Evolutionary conservation across 805 yeast species (phyloP).

Genomic region (Candida dendrica): DNA sequence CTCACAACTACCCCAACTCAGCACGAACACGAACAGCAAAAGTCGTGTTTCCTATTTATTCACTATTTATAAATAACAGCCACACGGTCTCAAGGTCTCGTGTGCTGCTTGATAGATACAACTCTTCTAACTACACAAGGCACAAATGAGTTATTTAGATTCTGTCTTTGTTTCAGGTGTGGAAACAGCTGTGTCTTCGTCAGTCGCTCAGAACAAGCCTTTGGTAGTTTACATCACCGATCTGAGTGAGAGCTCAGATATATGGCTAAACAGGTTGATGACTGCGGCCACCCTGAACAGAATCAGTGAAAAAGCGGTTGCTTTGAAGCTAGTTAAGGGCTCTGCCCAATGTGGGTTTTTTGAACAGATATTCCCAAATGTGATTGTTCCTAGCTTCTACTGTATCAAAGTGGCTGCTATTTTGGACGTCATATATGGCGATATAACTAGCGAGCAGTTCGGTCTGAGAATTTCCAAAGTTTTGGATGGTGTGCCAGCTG

Average conservation of each 20-base stretch:
- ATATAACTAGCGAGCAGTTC: constrained; percentile 21
- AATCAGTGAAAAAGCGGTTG: constrained; percentile 26
- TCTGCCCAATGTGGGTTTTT: constrained; percentile 41
- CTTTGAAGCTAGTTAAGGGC: constrained; percentile 32
- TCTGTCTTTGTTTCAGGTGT: constrained; percentile 22
- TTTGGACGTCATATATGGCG: constrained; percentile 34
- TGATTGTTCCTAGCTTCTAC: constrained; percentile 48
- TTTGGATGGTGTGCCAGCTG: constrained; percentile 5
- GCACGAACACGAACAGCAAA: not conserved
- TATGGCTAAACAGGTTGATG: constrained; percentile 16
- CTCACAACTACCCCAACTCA: not conserved
- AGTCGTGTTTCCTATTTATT: not conserved
- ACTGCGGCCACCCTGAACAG: constrained; percentile 9
- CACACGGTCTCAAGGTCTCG: too few relatives aligned
- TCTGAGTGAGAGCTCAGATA: constrained; percentile 15
- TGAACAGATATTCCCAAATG: constrained; percentile 47
- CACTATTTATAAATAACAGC: not conserved
- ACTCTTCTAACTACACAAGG: too few relatives aligned
- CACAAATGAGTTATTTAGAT: constrained; percentile 10
- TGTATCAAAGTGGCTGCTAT: constrained; percentile 43
- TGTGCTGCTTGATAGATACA: too few relatives aligned
- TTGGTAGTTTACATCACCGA: constrained; percentile 32
- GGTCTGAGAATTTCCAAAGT: constrained; percentile 18
- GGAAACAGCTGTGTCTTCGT: constrained; percentile 32
- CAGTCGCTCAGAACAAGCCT: constrained; percentile 28